These are phyloP conservation scores for Boletus rubroflammeus DNA, from an alignment of 768 basidiomycete species.

Conservation along the genomic window DNA sequence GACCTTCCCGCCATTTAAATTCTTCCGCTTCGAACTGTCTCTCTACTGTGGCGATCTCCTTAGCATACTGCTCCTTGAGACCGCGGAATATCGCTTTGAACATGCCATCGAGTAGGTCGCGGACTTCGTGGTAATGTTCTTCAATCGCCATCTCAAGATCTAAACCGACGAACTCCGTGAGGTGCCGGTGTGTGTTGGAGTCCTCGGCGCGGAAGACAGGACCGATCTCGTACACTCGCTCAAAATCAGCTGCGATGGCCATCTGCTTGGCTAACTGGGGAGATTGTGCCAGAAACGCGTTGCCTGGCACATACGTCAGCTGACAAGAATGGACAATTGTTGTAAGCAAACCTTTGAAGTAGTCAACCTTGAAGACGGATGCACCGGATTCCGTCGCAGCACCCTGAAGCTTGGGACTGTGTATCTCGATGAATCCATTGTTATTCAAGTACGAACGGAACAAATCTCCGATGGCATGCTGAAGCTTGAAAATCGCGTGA, in stretches of 20 bases:
- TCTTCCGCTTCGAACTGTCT: conserved; percentile 94
- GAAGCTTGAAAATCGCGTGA: conserved; percentile 92
- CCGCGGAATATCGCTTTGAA: conserved; percentile 85
- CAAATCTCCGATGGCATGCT: conserved; percentile 81
- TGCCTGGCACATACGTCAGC: conserved; percentile 46
- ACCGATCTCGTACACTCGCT: conserved; percentile 96
- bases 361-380: conserved; percentile 95
- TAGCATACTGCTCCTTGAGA: conserved; percentile 67
- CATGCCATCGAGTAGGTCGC: conserved; percentile 87
- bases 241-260: conserved; percentile 98
- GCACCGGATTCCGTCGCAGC: conserved; percentile 97
- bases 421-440: conserved; percentile 88
- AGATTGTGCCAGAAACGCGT: conserved; percentile 91
- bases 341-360: conserved; percentile 76
- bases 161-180: conserved; percentile 97
- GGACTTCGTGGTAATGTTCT: conserved; percentile 97
- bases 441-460: conserved; percentile 80
- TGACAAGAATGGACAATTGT: background rate
- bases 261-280: conserved; percentile 99
- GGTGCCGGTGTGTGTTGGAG: conserved; percentile 94
- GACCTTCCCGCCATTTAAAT: conserved; percentile 78
- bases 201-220: conserved; percentile 97
- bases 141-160: conserved; percentile 99
- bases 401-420: conserved; percentile 95
- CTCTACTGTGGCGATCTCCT: conserved; percentile 78